Conservation (phyloP, 768 basidiomycete genomes). For the Xerocomellus intermedius region DNA sequence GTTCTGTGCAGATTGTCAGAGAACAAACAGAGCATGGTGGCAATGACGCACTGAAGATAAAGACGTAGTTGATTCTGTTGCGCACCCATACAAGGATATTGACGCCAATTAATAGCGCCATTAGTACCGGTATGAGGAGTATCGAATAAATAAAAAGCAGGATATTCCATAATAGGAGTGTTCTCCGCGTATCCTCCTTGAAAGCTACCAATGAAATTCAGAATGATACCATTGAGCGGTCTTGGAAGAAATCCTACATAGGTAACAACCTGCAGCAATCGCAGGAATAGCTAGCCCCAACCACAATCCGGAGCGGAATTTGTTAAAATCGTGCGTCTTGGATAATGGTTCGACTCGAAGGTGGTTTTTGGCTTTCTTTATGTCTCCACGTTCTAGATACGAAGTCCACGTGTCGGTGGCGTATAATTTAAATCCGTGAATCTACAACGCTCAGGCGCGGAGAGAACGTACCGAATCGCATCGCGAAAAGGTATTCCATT, state of each 20-base stretch:
- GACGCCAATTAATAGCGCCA: constrained; percentile 74
- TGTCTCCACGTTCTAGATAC: constrained; percentile 61
- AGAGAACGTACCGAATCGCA: constrained; percentile 62
- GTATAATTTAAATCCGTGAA: neutral
- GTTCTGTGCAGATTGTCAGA: constrained; percentile 42
- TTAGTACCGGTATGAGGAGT: constrained; percentile 69
- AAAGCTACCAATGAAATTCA: constrained; percentile 44
- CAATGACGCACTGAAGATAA: constrained; percentile 72
- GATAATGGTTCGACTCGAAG: constrained; percentile 53
- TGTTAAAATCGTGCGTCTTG: constrained; percentile 67
- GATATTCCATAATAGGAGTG: constrained; percentile 67
- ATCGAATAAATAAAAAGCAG: constrained; percentile 79
- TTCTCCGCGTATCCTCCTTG: constrained; percentile 46
- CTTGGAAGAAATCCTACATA: constrained; percentile 33
- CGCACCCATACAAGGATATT: constrained; percentile 79
- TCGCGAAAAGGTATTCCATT: constrained; percentile 75
- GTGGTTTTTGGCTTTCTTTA: constrained; percentile 68
- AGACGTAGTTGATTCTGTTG: constrained; percentile 84
- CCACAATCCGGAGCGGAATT: constrained; percentile 70
- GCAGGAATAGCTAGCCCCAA: constrained; percentile 75
- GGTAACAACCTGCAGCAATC: constrained; percentile 61
- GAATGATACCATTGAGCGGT: neutral
- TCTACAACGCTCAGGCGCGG: neutral
- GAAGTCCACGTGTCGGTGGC: neutral
- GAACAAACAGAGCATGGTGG: neutral